Evolutionary conservation across 768 basidiomycete genomes (phyloP).

Genomic region (Pisolithus tinctorius): DNA sequence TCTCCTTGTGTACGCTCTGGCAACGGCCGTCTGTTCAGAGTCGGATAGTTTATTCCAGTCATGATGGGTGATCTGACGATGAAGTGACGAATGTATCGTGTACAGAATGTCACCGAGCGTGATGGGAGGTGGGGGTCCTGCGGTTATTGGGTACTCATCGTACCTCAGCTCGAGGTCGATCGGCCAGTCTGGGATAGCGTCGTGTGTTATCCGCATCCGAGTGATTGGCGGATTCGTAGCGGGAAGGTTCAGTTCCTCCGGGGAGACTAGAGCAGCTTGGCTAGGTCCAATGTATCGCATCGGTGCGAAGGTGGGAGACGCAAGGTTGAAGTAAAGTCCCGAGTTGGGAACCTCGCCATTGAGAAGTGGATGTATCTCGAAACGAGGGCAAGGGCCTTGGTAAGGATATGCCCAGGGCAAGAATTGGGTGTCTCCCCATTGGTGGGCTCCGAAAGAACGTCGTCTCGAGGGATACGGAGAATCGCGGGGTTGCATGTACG

Average conservation of each 20-base stretch:
- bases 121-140: slow-evolving; percentile 34
- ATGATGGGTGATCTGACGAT: slow-evolving; percentile 31
- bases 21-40: slow-evolving; percentile 24
- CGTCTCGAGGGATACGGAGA: slow-evolving; percentile 12
- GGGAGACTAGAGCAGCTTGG: slow-evolving; percentile 32
- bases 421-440: slow-evolving; percentile 14
- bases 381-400: slow-evolving; percentile 14
- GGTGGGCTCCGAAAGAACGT: slow-evolving; percentile 24
- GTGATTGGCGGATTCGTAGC: slow-evolving; percentile 52
- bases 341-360: slow-evolving; percentile 41
- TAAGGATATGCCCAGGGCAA: slow-evolving; percentile 16
- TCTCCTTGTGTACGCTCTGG: slow-evolving; percentile 31
- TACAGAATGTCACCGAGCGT: slow-evolving; percentile 51
- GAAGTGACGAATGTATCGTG: slow-evolving; percentile 43
- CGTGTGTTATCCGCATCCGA: slow-evolving; percentile 50
- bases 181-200: slow-evolving; percentile 55
- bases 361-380: slow-evolving; percentile 29
- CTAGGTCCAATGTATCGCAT: slow-evolving; percentile 33
- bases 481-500: slow-evolving; percentile 14
- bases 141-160: slow-evolving; percentile 18
- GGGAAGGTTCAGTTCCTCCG: slow-evolving; percentile 41
- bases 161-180: slow-evolving; percentile 42
- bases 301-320: slow-evolving; percentile 41
- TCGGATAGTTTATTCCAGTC: slow-evolving; percentile 28
- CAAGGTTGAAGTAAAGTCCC: slow-evolving; percentile 53